Conservation (phyloP, 257 asterid species). For the Penstemon davidsonii region DNA sequence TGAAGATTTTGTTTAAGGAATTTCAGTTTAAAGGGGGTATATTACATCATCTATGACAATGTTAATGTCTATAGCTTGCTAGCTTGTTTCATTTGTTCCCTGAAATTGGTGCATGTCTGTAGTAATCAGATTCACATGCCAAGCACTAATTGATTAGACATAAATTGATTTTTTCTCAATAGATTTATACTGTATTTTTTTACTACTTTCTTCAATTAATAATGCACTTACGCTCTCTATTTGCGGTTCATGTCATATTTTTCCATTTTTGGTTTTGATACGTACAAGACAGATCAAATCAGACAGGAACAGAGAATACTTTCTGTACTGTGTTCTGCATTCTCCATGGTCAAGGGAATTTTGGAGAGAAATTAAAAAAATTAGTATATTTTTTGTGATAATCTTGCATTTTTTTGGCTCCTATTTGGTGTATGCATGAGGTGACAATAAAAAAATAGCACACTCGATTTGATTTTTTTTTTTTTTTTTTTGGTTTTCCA, state of each 20-base stretch:
- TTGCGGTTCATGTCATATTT: constrained; percentile 5
- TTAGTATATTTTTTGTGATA: too few species aligned
- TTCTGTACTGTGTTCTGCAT: neutral
- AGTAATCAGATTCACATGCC: constrained; percentile 13
- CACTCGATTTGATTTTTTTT: too few species aligned
- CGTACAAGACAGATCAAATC: neutral
- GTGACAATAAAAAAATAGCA: too few species aligned
- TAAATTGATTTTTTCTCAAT: too few species aligned
- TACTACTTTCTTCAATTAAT: neutral
- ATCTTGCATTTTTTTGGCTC: too few species aligned
- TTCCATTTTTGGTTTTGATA: constrained; percentile 1
- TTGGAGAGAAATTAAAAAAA: neutral
- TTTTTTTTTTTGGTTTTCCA: too few species aligned
- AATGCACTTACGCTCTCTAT: neutral
- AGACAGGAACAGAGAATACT: neutral
- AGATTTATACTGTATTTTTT: neutral
- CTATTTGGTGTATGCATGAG: too few species aligned
- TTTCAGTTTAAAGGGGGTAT: neutral
- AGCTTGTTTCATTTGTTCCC: constrained; percentile 20
- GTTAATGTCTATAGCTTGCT: neutral
- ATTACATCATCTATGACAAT: neutral
- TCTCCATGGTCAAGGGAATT: constrained; percentile 8
- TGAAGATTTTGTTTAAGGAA: neutral
- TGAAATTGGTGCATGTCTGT: constrained; percentile 23
- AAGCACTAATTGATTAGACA: neutral